Evolutionary conservation across 352 stramenopile genomes (phyloP).

Genomic region (Phytophthora tentaculata): DNA sequence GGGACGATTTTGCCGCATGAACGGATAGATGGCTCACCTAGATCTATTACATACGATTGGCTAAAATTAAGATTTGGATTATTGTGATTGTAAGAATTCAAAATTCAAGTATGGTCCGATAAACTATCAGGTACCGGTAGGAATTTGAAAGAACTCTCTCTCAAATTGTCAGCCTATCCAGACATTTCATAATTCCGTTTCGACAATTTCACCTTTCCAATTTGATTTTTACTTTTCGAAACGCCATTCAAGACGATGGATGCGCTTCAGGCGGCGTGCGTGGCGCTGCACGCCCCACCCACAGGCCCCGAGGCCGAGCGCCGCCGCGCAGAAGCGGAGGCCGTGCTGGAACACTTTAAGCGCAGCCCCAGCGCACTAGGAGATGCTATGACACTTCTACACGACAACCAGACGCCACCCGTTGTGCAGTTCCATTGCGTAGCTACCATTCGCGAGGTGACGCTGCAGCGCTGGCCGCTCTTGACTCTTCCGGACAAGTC

Average conservation of each 20-base stretch:
- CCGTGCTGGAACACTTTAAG: constrained; percentile 83
- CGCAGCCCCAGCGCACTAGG: constrained; percentile 65
- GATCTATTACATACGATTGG: constrained; percentile 6
- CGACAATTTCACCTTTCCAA: neutral
- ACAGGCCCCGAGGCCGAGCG: constrained; percentile 52
- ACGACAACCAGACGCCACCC: constrained; percentile 33
- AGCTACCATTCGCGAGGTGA: constrained; percentile 77
- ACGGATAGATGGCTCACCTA: constrained; percentile 17
- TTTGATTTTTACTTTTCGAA: neutral
- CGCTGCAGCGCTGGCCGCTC: constrained; percentile 67
- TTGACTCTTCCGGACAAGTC: constrained; percentile 55
- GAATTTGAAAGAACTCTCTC: too few species aligned
- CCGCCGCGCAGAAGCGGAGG: constrained; percentile 66
- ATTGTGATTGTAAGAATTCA: too few species aligned
- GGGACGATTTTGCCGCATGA: too few species aligned
- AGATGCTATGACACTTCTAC: constrained; percentile 67
- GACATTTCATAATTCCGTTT: neutral
- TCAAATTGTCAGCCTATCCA: neutral
- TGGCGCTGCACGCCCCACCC: constrained; percentile 71
- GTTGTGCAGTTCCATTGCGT: constrained; percentile 88
- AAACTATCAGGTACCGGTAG: too few species aligned
- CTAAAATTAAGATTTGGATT: constrained; percentile 3
- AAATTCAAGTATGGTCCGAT: too few species aligned
- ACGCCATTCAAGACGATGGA: constrained; percentile 40
- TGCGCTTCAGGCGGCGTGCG: constrained; percentile 69